Percentiles rank a stretch among this genome's conserved stretches.
Conservation (phyloP, 129 eudicot genomes). For the Lactuca sativa region DNA sequence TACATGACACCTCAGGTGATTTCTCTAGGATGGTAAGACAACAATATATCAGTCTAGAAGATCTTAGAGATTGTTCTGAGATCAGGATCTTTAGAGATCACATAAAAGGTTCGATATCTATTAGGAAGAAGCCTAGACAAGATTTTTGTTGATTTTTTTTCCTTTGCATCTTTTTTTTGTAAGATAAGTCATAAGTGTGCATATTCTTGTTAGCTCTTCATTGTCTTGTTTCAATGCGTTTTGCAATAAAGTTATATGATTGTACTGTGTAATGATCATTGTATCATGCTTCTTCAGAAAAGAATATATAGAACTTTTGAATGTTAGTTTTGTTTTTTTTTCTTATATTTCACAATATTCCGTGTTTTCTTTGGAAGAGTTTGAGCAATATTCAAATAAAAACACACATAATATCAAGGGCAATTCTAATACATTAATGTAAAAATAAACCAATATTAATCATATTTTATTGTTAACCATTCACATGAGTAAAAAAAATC, state of each 20-base stretch:
- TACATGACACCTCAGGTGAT: conserved; percentile 67
- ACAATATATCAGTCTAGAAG: conserved; percentile 84
- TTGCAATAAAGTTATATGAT: conserved; percentile 1
- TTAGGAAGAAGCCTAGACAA: conserved; percentile 64
- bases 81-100: conserved; percentile 81
- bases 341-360: neutral
- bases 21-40: conserved; percentile 87
- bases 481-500: too few species aligned
- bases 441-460: too few species aligned
- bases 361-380: neutral
- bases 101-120: conserved; percentile 75
- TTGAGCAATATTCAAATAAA: neutral
- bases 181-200: neutral
- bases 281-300: neutral
- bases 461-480: too few species aligned
- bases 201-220: conserved; percentile 1
- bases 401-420: neutral
- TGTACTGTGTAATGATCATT: conserved; percentile 9
- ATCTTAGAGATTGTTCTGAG: conserved; percentile 82
- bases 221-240: neutral
- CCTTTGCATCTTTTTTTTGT: conserved; percentile 15
- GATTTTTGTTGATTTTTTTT: conserved; percentile 56
- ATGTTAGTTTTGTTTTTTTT: neutral
- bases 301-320: neutral
- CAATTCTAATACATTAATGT: too few species aligned